Evolutionary conservation across 129 eudicot species (phyloP), one percentile per base, ranked within the genome.

Genomic region (Silybum marianum): DNA sequence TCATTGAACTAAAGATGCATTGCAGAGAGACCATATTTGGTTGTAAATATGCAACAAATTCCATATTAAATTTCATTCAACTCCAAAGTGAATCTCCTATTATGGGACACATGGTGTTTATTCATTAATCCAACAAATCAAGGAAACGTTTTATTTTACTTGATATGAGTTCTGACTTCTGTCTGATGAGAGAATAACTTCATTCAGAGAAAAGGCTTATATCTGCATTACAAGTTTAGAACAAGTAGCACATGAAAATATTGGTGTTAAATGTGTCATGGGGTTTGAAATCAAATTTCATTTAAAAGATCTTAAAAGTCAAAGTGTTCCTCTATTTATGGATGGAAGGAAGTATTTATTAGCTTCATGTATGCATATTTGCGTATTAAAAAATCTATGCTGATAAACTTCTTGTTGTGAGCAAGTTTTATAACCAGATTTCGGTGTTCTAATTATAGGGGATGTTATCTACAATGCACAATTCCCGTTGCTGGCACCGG

Each of bases 401-500:
- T 58, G 23, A 18, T 18, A n/a, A 58, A 58, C 10, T 58, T 58
- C 66, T 58, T 58, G 66, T 58, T 58, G 66, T 58, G 66, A 58
- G 66, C 2, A 18, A 23, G 30, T 24, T 78, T 78, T 32, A 74
- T 38, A 40, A 30, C 51, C 69, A 42, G 25, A 62, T 23, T 32
- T 46, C 32, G 80, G 14, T 65, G 38, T 26, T 69, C 8, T 76
- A 25, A 42, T 69, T 86, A 23, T 70, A 92, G 97, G 99, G 99
- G 99, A 95, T 92, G 89, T 95, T 21, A 88, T 92, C 67, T 95
- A 87, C 94, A 92, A 92, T 84, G 96, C 93, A 24, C 79, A 88
- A 11, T 88, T 88, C 78, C 99, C 99, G 9, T 74, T 95, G 78
- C 79, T 83, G 75, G 86, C 94, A 10, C 99, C 99, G 3, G 99